Evolutionary conservation across 345 rosid species (phyloP), one percentile per base, ranked within the genome.

Genomic region (Nephelium lappaceum): DNA sequence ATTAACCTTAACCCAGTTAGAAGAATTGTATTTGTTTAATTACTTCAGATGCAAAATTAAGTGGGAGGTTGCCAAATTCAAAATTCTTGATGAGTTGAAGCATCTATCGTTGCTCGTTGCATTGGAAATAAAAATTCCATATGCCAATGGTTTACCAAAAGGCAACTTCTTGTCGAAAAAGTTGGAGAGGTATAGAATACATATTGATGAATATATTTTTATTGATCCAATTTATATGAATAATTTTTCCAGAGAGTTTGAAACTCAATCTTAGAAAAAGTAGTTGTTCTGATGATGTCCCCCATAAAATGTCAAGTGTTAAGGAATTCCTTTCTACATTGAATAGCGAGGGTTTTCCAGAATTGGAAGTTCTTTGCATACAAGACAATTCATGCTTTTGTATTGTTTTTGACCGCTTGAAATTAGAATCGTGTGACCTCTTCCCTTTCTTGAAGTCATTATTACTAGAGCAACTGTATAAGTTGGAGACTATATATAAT

Each of bases 1-100:
- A 0, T 43, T 67, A 68, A 8, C 58, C 14, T 79, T 83, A 60
- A 47, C 58, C 6, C 36, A 36, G 5, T 76, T 83, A n/a, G 86
- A 85, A 42, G 86, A 85, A 11, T 25, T 85, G 38, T 76, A 27
- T 31, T 75, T 78, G 78, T 2, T 19, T 1, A 43, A 72, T n/a
- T 61, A 81, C 65, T 83, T 77, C 3, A 2, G 3, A 31, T 2
- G 3, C 36, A 31, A 31, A 38, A 5, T 9, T 15, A 25, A 31
- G 0, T 80, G 85, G 88, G 85, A 75, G 49, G 51, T 14, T 61
- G 73, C 8, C 0, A 82, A 47, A 51, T 25, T 47, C 10, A 10
- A 43, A 1, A 36, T 0, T 4, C 80, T 85, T 0, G 72, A 57
- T 11, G 83, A 85, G 75, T 38, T 82, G 62, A 75, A 80, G n/a